Evolutionary conservation across 495 filamentous ascomycete genomes (phyloP), one percentile per base, ranked within the genome.

Genomic region (Tuber borchii): DNA sequence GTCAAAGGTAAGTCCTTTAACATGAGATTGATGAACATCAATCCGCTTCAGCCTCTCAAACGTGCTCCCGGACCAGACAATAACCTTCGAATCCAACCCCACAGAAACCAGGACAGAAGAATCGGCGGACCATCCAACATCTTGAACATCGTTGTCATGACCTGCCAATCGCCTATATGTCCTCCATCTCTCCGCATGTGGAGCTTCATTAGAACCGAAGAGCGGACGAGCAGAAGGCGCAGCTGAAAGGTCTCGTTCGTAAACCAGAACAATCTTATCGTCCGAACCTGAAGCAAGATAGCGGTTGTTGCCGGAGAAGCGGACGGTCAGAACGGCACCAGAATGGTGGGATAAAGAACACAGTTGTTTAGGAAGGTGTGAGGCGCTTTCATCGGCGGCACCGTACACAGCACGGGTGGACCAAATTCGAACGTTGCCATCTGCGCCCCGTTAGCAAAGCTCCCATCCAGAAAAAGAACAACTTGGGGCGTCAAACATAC

Each of bases 301-400:
- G 81, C 91, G 92, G 46, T 93, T 92, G 81, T 95, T 97, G 8
- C 92, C 91, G 20, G 95, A 97, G 84, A 99, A 99, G 72, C 95
- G 92, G 71, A 98, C 95, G 0, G 94, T 93, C 83, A 97, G 93
- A 76, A 99, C 97, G 20, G 95, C 97, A 56, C 95, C 95, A 8
- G 96, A 94, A 84, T 99, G 95, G 79, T 97, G 93, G 89, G 93
- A 97, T 90, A 99, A 93, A 76, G 94, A 95, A 80, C 95, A 97
- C 72, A 99, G 88, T 85, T 99, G 95, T 81, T 93, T 93, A 37
- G 95, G 96, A 81, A 94, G 92, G 73, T 85, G 87, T 82, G 88
- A 89, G 76, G 88, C 89, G 72, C 86, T 84, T 22, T 89, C 85
- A 73, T 96, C 88, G 71, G 88, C 87, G 72, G 93, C 90, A 76